A percentile compares a stretch with the other conserved stretches of the same genome.
These are phyloP conservation scores for Phytophthora constricta DNA, from an alignment of 352 stramenopile species.

Conservation along the genomic window DNA sequence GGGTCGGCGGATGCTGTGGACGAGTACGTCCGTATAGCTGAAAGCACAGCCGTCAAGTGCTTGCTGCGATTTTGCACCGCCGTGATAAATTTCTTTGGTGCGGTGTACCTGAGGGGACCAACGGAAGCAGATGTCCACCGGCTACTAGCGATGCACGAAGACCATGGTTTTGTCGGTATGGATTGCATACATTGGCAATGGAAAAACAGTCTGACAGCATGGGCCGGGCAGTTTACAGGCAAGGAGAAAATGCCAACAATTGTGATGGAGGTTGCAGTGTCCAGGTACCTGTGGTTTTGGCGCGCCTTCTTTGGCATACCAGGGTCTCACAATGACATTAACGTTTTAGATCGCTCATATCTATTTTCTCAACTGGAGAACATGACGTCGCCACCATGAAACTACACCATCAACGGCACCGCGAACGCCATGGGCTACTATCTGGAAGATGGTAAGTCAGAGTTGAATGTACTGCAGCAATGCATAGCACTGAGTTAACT, in stretches of 20 bases:
- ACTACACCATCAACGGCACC: too few relatives aligned
- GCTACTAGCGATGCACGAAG: neutral
- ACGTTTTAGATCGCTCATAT: slow-evolving; percentile 1
- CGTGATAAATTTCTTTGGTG: neutral
- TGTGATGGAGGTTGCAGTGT: slow-evolving; percentile 10
- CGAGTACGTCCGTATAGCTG: neutral
- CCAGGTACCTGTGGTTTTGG: slow-evolving; percentile 6
- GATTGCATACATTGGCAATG: slow-evolving; percentile 16
- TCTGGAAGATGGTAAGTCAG: too few relatives aligned
- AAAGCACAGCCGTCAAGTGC: neutral
- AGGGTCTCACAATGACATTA: slow-evolving; percentile 8
- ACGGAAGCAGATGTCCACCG: neutral
- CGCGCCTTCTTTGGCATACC: slow-evolving; percentile 13
- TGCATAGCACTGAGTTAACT: too few relatives aligned
- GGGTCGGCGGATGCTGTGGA: neutral
- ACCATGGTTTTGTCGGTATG: slow-evolving; percentile 6
- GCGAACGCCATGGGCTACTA: too few relatives aligned
- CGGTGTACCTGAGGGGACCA: neutral
- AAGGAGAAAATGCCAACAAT: slow-evolving; percentile 5
- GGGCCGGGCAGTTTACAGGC: neutral
- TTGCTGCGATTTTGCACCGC: neutral
- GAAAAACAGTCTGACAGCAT: slow-evolving; percentile 12
- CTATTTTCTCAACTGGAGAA: too few relatives aligned
- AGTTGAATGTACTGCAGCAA: too few relatives aligned
- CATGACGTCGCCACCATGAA: too few relatives aligned